phyloP scores from a whole-genome alignment of 257 asterid genomes.

The Salvia rosmarinus region DNA sequence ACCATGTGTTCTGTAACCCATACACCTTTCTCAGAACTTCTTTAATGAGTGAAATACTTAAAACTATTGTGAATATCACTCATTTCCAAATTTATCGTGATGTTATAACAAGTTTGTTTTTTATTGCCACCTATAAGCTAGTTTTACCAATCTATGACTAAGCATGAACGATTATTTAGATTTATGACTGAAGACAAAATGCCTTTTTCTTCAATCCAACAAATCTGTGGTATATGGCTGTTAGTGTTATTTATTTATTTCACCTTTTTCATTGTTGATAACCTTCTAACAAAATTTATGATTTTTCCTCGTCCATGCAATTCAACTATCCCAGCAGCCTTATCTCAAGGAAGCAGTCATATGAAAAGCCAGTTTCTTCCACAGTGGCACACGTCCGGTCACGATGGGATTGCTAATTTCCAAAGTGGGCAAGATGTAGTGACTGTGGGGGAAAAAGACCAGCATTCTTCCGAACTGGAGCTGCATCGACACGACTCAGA shows the following conservation, averaged over 20 bases:
- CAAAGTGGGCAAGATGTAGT: slow-evolving; percentile 52
- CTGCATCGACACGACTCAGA: slow-evolving; percentile 47
- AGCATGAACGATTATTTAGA: not conserved
- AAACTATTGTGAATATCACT: too few species aligned
- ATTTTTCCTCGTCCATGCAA: slow-evolving; percentile 16
- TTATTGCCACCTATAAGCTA: not conserved
- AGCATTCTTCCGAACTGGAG: slow-evolving; percentile 48
- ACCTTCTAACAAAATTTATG: slow-evolving; percentile 11
- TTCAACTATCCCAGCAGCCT: slow-evolving; percentile 39
- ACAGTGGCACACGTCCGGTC: slow-evolving; percentile 38
- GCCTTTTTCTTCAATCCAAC: not conserved
- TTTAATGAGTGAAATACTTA: too few species aligned
- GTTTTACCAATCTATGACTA: not conserved
- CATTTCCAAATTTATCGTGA: too few species aligned
- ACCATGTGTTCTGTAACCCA: not conserved
- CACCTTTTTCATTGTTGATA: not conserved
- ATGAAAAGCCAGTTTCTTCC: slow-evolving; percentile 19
- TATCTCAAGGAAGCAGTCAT: slow-evolving; percentile 55
- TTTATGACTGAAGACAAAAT: not conserved
- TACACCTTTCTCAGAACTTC: too few species aligned
- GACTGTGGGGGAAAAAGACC: slow-evolving; percentile 49
- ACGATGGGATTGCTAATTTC: slow-evolving; percentile 49
- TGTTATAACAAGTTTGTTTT: too few species aligned
- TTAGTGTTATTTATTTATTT: not conserved
- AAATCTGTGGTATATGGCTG: not conserved